A percentile compares a stretch with the other conserved stretches of the same genome.
phyloP scores from a whole-genome alignment of 2,329 filamentous ascomycete genomes.

The Penicillium sp. region DNA sequence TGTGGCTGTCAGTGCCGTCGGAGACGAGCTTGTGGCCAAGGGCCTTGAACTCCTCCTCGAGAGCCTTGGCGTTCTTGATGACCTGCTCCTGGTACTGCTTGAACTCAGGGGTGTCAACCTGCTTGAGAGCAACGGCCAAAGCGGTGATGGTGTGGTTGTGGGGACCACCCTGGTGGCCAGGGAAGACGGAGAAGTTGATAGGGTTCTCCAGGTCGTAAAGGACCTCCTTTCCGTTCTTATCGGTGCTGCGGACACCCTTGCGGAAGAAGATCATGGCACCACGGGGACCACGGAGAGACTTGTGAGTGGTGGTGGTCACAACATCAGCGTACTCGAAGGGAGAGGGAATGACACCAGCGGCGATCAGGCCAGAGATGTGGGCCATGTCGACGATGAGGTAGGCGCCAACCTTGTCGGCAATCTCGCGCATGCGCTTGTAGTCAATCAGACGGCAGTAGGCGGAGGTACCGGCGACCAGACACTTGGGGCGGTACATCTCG shows the following conservation, averaged over 20 bases:
- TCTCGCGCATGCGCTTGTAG: slow-evolving; percentile 86
- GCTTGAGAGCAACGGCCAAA: slow-evolving; percentile 88
- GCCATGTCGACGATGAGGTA: slow-evolving; percentile 97
- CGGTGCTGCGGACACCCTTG: slow-evolving; percentile 78
- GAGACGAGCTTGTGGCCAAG: slow-evolving; percentile 82
- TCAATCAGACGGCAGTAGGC: slow-evolving; percentile 96
- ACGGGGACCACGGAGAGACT: slow-evolving; percentile 89
- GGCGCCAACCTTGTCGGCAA: slow-evolving; percentile 84
- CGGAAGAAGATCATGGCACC: slow-evolving; percentile 99
- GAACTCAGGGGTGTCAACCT: slow-evolving; percentile 86
- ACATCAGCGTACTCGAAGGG: slow-evolving; percentile 90
- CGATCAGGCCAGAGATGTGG: slow-evolving; percentile 91
- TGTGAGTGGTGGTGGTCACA: slow-evolving; percentile 97
- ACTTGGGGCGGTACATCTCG: slow-evolving; percentile 86
- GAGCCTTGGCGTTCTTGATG: slow-evolving; percentile 83
- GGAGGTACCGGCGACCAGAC: slow-evolving; percentile 90
- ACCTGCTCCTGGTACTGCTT: slow-evolving; percentile 88
- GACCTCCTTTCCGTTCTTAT: slow-evolving; percentile 83
- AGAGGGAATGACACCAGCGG: slow-evolving; percentile 83
- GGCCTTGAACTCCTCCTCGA: slow-evolving; percentile 69
- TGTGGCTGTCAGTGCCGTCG: slow-evolving; percentile 95
- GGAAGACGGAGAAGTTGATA: slow-evolving; percentile 97
- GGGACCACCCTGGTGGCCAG: slow-evolving; percentile 93
- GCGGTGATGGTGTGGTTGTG: slow-evolving; percentile 99
- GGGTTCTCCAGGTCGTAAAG: slow-evolving; percentile 87